Base-by-base conservation (phyloP, 306 rosid genomes). In the Gillenia trifoliata region DNA sequence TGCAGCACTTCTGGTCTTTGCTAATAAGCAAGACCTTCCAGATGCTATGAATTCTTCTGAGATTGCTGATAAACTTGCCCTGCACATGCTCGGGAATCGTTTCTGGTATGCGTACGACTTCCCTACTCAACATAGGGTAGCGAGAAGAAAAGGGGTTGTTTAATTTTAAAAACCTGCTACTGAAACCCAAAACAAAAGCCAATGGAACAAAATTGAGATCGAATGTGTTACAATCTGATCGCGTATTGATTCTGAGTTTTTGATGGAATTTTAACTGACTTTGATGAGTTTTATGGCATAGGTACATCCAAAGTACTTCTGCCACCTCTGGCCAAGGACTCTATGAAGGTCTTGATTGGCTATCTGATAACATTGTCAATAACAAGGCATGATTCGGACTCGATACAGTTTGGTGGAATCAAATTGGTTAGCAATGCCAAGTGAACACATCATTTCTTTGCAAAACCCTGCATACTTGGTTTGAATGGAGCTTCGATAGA, bases 1-100 rank as follows among this genome's bases (percentile, higher is more conserved):
- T 78, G 81, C 78, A 22, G 15, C 64, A 26, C 77, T 86, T 4
- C 82, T 86, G 28, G 88, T 86, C 31, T 75, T 84, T 11, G 87
- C 91, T 54, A 87, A 85, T 72, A 87, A 80, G 73, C 86, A 82
- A 26, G 91, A 85, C 77, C 81, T 80, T 49, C 86, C 85, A 40
- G 62, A 79, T 19, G 71, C 89, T 56, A 78, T 85, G 91, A 16
- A 26, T 59, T 73, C 66, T 33, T 11, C 81, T 15, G 87, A 82
- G 82, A 72, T 86, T 65, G 79, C 88, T 3, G 72, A 78, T 52
- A 67, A 80, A 41, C 90, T 85, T 68, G 84, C 78, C 67, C 84
- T 83, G 23, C 85, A 81, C 80, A 19, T 72, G 11, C 86, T 85
- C 23, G 30, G 45, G 4, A 84, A 78, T 28, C 80, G 62, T 60